These are phyloP conservation scores for Dichotomopilus funicola DNA, from an alignment of 2,329 filamentous ascomycete species.

Conservation along the genomic window DNA sequence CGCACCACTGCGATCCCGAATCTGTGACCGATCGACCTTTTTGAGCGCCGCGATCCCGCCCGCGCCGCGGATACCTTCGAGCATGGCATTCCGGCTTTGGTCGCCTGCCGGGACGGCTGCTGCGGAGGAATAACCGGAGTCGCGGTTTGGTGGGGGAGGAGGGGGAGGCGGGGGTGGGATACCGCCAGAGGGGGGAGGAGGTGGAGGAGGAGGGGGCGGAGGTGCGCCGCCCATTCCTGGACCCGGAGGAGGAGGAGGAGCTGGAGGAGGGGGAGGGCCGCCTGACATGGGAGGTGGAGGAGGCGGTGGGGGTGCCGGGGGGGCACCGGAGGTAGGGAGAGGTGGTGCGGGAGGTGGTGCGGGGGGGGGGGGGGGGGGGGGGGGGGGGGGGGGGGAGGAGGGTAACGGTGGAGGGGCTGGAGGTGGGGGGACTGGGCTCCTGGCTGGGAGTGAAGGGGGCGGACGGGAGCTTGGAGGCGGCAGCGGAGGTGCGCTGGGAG, in stretches of 20 bases:
- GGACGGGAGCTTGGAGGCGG: slow-evolving; percentile 48
- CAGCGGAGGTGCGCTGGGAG: slow-evolving; percentile 39
- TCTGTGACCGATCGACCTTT: slow-evolving; percentile 66
- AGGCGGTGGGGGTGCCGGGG: slow-evolving; percentile 21
- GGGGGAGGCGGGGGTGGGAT: slow-evolving; percentile 43
- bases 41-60: slow-evolving; percentile 63
- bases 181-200: slow-evolving; percentile 36
- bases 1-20: slow-evolving; percentile 64
- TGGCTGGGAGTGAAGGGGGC: slow-evolving; percentile 39
- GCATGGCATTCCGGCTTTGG: slow-evolving; percentile 50
- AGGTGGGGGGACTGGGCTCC: slow-evolving; percentile 35
- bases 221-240: slow-evolving; percentile 25
- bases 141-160: slow-evolving; percentile 51
- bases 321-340: slow-evolving; percentile 24
- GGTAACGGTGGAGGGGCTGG: slow-evolving; percentile 24
- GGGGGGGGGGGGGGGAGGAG: slow-evolving; percentile 25
- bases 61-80: slow-evolving; percentile 66
- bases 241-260: slow-evolving; percentile 33
- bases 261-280: slow-evolving; percentile 34
- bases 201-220: slow-evolving; percentile 43
- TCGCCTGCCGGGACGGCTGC: slow-evolving; percentile 38
- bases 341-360: slow-evolving; percentile 35
- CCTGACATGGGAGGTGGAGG: slow-evolving; percentile 30
- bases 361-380: slow-evolving; percentile 35
- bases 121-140: slow-evolving; percentile 50